Evolutionary conservation across 2,329 filamentous ascomycete genomes (phyloP).

Genomic region (Metarhizium brunneum): DNA sequence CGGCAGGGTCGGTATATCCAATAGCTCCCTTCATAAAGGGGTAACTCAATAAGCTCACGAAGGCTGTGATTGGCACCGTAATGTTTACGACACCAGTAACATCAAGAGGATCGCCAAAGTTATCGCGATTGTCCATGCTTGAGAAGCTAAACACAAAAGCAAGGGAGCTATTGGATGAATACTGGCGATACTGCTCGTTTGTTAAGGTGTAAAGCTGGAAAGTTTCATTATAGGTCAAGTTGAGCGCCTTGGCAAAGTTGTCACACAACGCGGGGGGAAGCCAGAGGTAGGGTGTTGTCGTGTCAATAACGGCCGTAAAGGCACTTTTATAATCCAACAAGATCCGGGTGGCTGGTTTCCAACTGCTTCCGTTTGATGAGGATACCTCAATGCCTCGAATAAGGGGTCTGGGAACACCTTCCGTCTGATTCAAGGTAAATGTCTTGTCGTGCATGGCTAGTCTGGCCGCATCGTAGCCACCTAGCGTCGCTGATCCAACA

Average conservation of each 20-base stretch:
- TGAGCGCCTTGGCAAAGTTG: constrained; percentile 53
- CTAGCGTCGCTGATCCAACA: constrained; percentile 54
- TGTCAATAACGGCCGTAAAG: constrained; percentile 49
- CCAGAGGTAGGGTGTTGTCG: constrained; percentile 55
- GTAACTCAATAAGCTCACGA: constrained; percentile 39
- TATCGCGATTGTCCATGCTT: constrained; percentile 42
- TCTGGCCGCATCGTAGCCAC: constrained; percentile 58
- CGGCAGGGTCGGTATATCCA: constrained; percentile 31
- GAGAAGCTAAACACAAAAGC: constrained; percentile 49
- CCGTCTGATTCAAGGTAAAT: constrained; percentile 47
- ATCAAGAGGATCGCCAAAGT: constrained; percentile 39
- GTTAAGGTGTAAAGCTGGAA: constrained; percentile 57
- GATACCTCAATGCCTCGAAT: constrained; percentile 47
- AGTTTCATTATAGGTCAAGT: constrained; percentile 54
- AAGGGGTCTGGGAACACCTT: constrained; percentile 48
- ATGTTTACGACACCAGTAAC: constrained; percentile 46
- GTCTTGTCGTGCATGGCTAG: constrained; percentile 50
- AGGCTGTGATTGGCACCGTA: constrained; percentile 41
- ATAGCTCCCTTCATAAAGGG: constrained; percentile 36
- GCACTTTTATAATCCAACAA: constrained; percentile 37
- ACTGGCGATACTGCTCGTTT: constrained; percentile 43
- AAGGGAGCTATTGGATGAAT: constrained; percentile 28
- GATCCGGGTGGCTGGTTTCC: constrained; percentile 27
- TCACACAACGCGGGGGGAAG: constrained; percentile 52
- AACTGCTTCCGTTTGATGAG: constrained; percentile 24